These are phyloP conservation scores for Plasmodium coatneyi DNA, from an alignment of 169 alveolate species.

Conservation along the genomic window DNA sequence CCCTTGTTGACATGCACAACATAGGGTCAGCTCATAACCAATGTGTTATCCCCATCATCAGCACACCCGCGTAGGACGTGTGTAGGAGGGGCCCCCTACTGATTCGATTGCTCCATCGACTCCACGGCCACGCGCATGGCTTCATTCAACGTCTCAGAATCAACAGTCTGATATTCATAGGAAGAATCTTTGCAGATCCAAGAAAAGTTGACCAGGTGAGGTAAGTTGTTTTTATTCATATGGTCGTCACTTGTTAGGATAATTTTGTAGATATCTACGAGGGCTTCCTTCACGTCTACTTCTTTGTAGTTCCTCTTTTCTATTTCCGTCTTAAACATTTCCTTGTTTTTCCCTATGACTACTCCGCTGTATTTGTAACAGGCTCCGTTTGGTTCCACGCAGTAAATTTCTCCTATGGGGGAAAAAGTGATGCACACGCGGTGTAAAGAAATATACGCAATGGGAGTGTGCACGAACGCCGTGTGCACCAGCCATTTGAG, in stretches of 20 bases:
- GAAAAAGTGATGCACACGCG: too few relatives aligned
- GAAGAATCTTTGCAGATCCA: conserved; percentile 62
- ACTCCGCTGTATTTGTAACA: conserved; percentile 93
- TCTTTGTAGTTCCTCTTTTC: conserved; percentile 86
- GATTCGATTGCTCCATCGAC: conserved; percentile 31
- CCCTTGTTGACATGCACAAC: background rate
- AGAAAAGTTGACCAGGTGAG: conserved; percentile 34
- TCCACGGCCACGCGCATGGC: conserved; percentile 42
- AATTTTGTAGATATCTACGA: conserved; percentile 50
- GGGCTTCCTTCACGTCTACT: conserved; percentile 74
- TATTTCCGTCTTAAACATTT: conserved; percentile 93
- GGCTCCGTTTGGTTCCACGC: conserved; percentile 94
- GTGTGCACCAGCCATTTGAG: too few relatives aligned
- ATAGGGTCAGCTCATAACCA: background rate
- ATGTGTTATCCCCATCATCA: background rate
- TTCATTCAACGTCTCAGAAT: background rate
- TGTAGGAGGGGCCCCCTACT: background rate
- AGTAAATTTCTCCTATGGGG: conserved; percentile 87
- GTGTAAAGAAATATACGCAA: too few relatives aligned
- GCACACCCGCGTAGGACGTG: background rate
- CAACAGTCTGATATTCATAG: conserved; percentile 29
- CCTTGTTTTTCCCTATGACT: conserved; percentile 95
- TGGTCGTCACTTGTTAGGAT: conserved; percentile 56
- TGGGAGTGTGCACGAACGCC: too few relatives aligned
- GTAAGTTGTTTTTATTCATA: conserved; percentile 42